Conservation (phyloP, 192 early-diverging fungal genomes). For the Linnemannia elongata region DNA sequence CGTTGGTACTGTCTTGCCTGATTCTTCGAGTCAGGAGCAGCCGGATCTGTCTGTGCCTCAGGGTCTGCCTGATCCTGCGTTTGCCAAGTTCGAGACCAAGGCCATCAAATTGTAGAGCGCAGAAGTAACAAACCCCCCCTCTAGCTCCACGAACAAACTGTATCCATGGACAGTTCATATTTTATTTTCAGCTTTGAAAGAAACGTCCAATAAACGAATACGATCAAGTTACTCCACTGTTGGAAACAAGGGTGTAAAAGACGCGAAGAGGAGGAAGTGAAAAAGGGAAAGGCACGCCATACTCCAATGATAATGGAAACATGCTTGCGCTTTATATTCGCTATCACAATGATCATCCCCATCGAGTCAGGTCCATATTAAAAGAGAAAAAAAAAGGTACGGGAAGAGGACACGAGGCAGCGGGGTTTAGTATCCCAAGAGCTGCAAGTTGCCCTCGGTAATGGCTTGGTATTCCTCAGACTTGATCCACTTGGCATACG, state of each 20-base stretch:
- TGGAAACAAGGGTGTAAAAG: too few relatives aligned
- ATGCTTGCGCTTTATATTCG: background rate
- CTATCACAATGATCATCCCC: background rate
- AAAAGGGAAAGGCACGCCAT: too few relatives aligned
- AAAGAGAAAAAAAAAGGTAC: too few relatives aligned
- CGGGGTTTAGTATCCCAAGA: slow-evolving; percentile 18
- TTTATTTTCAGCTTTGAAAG: background rate
- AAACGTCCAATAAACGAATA: background rate
- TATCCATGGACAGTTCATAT: too few relatives aligned
- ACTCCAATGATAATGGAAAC: background rate
- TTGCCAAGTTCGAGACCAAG: slow-evolving; percentile 22
- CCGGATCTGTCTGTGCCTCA: background rate
- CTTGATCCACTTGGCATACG: slow-evolving; percentile 28
- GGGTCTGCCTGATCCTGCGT: slow-evolving; percentile 25
- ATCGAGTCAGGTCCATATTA: too few relatives aligned
- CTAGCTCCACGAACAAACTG: too few relatives aligned
- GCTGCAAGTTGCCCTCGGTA: slow-evolving; percentile 11
- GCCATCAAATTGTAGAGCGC: background rate
- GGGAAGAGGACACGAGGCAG: background rate
- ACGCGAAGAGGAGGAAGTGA: too few relatives aligned
- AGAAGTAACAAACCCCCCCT: too few relatives aligned
- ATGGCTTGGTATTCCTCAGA: slow-evolving; percentile 14
- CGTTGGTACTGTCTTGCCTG: background rate
- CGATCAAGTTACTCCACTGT: too few relatives aligned
- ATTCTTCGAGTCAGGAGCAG: background rate